These are phyloP conservation scores for Ochetophila trinervis DNA, from an alignment of 306 rosid genomes.

Conservation along the genomic window DNA sequence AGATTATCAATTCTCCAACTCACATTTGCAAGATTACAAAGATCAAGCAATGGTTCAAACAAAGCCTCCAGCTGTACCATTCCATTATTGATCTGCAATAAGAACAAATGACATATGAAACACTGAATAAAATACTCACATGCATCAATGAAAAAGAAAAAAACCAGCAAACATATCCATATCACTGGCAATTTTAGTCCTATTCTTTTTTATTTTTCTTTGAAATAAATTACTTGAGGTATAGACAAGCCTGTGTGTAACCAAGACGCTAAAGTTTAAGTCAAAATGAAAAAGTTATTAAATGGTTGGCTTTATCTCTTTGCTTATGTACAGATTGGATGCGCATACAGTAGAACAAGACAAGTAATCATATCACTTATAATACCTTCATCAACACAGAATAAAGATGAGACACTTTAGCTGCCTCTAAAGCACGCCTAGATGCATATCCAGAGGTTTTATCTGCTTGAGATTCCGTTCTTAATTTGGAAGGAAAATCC, in stretches of 20 bases:
- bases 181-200: not conserved
- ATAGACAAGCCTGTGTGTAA: too few species aligned
- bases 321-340: not conserved
- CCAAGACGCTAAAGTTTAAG: not conserved
- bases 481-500: constrained; percentile 36
- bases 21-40: constrained; percentile 68
- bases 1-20: constrained; percentile 31
- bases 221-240: not conserved
- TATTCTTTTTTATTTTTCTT: not conserved
- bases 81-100: constrained; percentile 65
- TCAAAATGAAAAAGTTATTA: not conserved
- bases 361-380: not conserved
- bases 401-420: constrained; percentile 64
- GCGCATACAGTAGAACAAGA: not conserved
- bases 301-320: not conserved
- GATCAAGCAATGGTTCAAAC: constrained; percentile 70
- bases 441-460: constrained; percentile 37
- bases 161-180: constrained; percentile 12
- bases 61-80: constrained; percentile 53
- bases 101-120: not conserved
- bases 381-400: constrained; percentile 64
- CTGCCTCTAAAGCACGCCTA: constrained; percentile 49
- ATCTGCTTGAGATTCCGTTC: constrained; percentile 38
- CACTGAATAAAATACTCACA: constrained; percentile 14
- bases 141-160: constrained; percentile 17